Evolutionary conservation across 352 stramenopile genomes (phyloP).

Genomic region (Peronospora belbahrii): DNA sequence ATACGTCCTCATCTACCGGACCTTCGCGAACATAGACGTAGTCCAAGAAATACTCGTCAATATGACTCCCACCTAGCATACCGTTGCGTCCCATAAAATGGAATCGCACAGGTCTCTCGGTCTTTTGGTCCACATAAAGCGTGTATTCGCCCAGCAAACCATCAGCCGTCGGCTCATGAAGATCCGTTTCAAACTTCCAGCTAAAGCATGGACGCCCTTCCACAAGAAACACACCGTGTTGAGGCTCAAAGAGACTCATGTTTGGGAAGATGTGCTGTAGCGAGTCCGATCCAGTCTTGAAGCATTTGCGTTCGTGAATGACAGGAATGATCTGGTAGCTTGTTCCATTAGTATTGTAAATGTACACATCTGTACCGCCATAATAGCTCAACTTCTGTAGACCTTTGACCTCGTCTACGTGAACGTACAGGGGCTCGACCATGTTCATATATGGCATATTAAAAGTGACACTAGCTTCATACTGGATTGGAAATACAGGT

Average conservation of each 20-base stretch:
- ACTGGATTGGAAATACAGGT: slow-evolving; percentile 70
- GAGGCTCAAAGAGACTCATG: slow-evolving; percentile 73
- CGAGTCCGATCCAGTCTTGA: slow-evolving; percentile 37
- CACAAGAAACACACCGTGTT: slow-evolving; percentile 72
- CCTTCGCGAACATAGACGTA: slow-evolving; percentile 83
- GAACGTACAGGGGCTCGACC: slow-evolving; percentile 81
- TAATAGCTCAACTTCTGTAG: slow-evolving; percentile 87
- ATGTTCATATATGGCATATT: slow-evolving; percentile 88
- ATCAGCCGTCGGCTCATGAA: slow-evolving; percentile 42
- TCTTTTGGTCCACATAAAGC: slow-evolving; percentile 75
- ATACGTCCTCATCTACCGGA: slow-evolving; percentile 55
- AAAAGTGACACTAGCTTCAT: slow-evolving; percentile 81
- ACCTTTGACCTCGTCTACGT: slow-evolving; percentile 61
- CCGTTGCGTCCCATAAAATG: slow-evolving; percentile 82
- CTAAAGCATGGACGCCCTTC: slow-evolving; percentile 66
- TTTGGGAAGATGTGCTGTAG: slow-evolving; percentile 84
- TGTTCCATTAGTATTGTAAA: slow-evolving; percentile 71
- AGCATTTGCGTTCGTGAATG: slow-evolving; percentile 69
- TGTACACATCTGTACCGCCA: slow-evolving; percentile 81
- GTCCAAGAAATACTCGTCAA: slow-evolving; percentile 87
- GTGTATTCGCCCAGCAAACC: slow-evolving; percentile 80
- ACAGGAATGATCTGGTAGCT: slow-evolving; percentile 83
- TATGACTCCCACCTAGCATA: slow-evolving; percentile 81
- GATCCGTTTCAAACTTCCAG: slow-evolving; percentile 73
- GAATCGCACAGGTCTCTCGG: slow-evolving; percentile 72